A percentile compares a stretch with the other conserved stretches of the same genome.
Conservation (phyloP, 306 rosid species). For the Vigna mungo region DNA sequence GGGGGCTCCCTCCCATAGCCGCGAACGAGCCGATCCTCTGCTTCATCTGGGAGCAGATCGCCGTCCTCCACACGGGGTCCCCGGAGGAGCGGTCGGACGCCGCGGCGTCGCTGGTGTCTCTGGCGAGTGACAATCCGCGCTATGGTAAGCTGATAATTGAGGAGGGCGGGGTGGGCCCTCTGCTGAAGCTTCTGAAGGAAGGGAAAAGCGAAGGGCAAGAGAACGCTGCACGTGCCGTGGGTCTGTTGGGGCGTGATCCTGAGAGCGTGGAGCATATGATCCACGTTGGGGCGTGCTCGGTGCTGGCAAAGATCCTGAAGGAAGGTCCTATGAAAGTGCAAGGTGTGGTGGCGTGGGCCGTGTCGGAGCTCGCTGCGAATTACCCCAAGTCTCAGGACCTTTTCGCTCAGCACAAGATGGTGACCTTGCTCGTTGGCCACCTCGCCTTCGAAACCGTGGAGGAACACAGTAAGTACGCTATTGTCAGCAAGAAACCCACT, state of each 20-base stretch:
- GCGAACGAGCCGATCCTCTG: conserved; percentile 86
- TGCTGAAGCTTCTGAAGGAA: conserved; percentile 75
- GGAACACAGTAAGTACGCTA: conserved; percentile 85
- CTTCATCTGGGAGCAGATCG: conserved; percentile 90
- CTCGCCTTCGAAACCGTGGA: conserved; percentile 91
- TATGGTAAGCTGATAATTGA: conserved; percentile 80
- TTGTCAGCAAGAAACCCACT: conserved; percentile 64
- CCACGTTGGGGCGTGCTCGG: conserved; percentile 71
- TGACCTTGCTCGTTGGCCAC: conserved; percentile 78
- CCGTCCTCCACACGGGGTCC: conserved; percentile 63
- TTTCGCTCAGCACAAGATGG: conserved; percentile 83
- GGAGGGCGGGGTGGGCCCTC: conserved; percentile 81
- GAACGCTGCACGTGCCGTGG: conserved; percentile 72
- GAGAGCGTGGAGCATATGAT: conserved; percentile 78
- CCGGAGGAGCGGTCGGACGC: conserved; percentile 79
- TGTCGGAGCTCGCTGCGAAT: conserved; percentile 73
- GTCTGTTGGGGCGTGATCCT: conserved; percentile 73
- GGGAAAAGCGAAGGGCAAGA: conserved; percentile 83
- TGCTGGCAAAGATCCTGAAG: conserved; percentile 73
- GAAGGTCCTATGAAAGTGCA: conserved; percentile 91
- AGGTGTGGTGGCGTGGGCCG: conserved; percentile 75
- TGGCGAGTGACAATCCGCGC: conserved; percentile 69
- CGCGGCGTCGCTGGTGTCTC: conserved; percentile 77
- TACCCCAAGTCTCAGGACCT: conserved; percentile 84
- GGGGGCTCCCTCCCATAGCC: conserved; percentile 90